Evolutionary conservation across 2,329 filamentous ascomycete genomes (phyloP).

Genomic region (Xylariaceae sp.): DNA sequence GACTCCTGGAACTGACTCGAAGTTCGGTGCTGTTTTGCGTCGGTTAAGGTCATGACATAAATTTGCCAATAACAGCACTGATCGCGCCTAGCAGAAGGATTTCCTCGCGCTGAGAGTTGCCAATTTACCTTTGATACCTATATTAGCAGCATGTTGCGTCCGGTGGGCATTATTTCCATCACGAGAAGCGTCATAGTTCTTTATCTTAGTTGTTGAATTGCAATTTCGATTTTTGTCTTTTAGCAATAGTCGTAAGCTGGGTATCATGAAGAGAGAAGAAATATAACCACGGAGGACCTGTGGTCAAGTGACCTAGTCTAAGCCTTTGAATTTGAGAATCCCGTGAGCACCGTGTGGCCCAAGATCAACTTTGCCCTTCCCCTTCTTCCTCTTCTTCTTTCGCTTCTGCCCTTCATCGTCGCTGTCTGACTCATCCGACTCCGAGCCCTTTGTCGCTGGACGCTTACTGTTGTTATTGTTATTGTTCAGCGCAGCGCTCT

Average conservation of each 20-base stretch:
- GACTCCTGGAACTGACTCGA: background rate
- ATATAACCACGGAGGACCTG: background rate
- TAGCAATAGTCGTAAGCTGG: slow-evolving; percentile 23
- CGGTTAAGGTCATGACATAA: no score
- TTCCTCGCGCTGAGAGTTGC: no score
- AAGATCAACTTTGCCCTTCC: slow-evolving; percentile 47
- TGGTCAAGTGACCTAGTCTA: slow-evolving; percentile 44
- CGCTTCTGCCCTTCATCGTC: slow-evolving; percentile 51
- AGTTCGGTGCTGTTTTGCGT: background rate
- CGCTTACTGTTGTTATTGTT: slow-evolving; percentile 48
- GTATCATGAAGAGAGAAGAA: slow-evolving; percentile 32
- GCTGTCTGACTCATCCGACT: slow-evolving; percentile 51
- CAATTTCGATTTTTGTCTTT: background rate
- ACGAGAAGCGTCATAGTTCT: no score
- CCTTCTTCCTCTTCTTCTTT: slow-evolving; percentile 54
- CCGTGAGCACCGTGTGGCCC: slow-evolving; percentile 59
- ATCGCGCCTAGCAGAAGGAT: no score
- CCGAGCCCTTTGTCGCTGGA: slow-evolving; percentile 47
- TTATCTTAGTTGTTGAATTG: no score
- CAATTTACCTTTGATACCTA: no score
- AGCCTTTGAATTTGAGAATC: slow-evolving; percentile 55
- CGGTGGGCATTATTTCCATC: no score
- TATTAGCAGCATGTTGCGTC: no score
- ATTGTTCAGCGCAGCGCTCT: no score
- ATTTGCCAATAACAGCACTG: no score